Base-by-base conservation (phyloP, 176 grass and related monocot species). In the Rhynchospora breviuscula region DNA sequence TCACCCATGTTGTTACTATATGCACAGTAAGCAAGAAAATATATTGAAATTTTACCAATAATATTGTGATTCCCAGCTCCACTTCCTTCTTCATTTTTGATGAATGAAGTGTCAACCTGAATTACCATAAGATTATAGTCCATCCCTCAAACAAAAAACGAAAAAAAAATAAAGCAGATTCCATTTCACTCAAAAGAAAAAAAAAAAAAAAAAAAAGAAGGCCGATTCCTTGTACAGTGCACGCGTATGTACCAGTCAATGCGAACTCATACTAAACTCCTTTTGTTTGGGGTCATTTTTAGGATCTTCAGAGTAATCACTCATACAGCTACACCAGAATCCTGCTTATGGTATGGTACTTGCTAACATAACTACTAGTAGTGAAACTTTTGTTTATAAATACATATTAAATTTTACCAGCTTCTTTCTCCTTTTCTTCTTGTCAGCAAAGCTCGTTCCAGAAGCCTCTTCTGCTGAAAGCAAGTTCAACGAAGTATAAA, bases 341-440 rank as follows among this genome's bases (percentile, higher is more conserved):
- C 35, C 35, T 40, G 35, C 35, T 52, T 29, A 52, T 52, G 49
- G 49, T 52, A 8, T 52, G 35, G 7, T 11, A 52, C 49, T 52
- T 52, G 0, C 54, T 31, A 23, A 68, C 25, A 18, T 44, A 47
- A 68, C 78, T 52, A 8, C 10, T 12, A 52, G 7, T 12, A 52
- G 7, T 52, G 9, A 52, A 52, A 52, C 7, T 52, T 52, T 52
- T 52, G 7, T 52, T 76, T 26, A 83, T 8, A 13, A 78, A 48
- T 66, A 83, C 4, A 11, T 25, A 29, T 53, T 13, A 54, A 49
- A 56, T 29, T 33, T 2, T 57, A 88, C 91, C 43, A 62, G 78
- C 78, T 97, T 93, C 85, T 91, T 97, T 80, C 94, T 97, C 79
- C 94, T 97, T 84, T 91, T 97, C 46, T 91, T 97, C 89, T 81